Conservation (phyloP, 345 rosid genomes). For the Clarkia xantiana region DNA sequence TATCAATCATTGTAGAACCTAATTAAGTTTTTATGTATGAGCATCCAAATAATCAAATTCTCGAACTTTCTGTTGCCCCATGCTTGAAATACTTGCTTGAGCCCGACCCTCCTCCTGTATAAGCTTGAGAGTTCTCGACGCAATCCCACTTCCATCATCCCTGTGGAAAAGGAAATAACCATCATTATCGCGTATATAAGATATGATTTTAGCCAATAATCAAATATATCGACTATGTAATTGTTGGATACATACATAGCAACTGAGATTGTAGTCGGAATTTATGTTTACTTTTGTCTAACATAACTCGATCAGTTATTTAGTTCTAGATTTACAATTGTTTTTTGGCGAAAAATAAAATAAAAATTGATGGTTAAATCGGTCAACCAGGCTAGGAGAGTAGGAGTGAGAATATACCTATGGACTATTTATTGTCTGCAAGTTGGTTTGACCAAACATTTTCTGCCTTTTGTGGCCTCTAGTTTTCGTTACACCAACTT, state of each 20-base stretch:
- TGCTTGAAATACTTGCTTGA: slow-evolving; percentile 42
- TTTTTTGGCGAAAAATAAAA: too few species aligned
- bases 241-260: background rate
- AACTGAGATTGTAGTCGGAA: too few species aligned
- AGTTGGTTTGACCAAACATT: slow-evolving; percentile 31
- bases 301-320: too few species aligned
- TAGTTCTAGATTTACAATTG: too few species aligned
- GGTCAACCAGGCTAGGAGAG: too few species aligned
- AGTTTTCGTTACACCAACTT: slow-evolving; percentile 18
- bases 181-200: too few species aligned
- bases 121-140: slow-evolving; percentile 48
- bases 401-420: slow-evolving; percentile 29
- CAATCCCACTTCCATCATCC: slow-evolving; percentile 89
- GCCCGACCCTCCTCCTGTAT: slow-evolving; percentile 84
- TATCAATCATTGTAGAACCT: background rate
- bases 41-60: slow-evolving; percentile 41
- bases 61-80: slow-evolving; percentile 37
- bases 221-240: too few species aligned
- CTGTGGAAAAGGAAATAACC: slow-evolving; percentile 30
- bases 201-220: too few species aligned
- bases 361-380: background rate
- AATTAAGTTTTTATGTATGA: slow-evolving; percentile 9
- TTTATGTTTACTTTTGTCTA: too few species aligned
- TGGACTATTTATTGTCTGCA: slow-evolving; percentile 55
- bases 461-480: slow-evolving; percentile 17